Base-by-base conservation (phyloP, 192 early-diverging fungal genomes). In the Phycomyces blakesleeanus region DNA sequence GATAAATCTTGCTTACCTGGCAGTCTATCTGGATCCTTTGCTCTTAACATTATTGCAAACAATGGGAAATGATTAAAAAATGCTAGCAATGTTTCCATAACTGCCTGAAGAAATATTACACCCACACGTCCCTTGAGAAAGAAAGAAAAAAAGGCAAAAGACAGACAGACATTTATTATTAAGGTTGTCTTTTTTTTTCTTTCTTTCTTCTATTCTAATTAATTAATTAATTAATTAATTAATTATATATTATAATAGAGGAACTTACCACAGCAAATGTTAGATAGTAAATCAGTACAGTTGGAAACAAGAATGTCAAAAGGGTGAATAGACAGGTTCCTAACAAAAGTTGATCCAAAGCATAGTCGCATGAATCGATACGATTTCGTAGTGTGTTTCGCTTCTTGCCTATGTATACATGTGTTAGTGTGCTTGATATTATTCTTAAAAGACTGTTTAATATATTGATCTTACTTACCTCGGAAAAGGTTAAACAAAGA, bases 21-120 rank as follows among this genome's bases (percentile, higher is more conserved):
- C 38, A 99, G 74, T 62, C 93, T 78, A 37, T 77, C 84, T 8
- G 93, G 91, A 67, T 97, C 93, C 60, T 93, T 92, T 27, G 96
- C 51, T 24, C 95, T 80, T 34, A 95, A 64, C 81, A 94, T 84
- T n/a, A 97, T 78, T 26, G 93, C 94, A 81, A 97, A 97, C 11
- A 97, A 74, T 14, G 97, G 97, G 67, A 96, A 97, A 68, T 99
- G 97, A 68, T 99, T 99, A 22, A 99, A 74, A 50, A 95, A 83
- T 0, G 91, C 93, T 16, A 99, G 74, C 3, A 91, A 21, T 11
- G 94, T 90, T 71, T 99, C 94, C 74, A 92, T 74, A 3, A 84
- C 69, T 0, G 87, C 92, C 66, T 95, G 92, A 2, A 90, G 78
- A 59, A 86, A 80, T 21, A 96, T 87, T 21, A 96, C 84, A 1